These are phyloP conservation scores for Triticum urartu DNA, from an alignment of 176 grass and related monocot genomes.

Conservation along the genomic window DNA sequence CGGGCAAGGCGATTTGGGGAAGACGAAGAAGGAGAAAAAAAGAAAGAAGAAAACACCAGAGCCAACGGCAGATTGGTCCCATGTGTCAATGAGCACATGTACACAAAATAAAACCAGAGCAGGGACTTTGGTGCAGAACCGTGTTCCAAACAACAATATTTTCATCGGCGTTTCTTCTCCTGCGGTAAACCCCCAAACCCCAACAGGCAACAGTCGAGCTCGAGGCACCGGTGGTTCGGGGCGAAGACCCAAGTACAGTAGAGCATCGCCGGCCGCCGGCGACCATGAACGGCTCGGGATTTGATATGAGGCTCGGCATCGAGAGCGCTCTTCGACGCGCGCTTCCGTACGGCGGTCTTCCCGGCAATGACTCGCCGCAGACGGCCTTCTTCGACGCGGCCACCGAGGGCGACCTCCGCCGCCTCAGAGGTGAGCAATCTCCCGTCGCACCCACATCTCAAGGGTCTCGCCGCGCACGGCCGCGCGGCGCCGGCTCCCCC, in stretches of 20 bases:
- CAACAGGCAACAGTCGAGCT: background rate
- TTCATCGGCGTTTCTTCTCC: background rate
- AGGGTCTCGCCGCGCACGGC: background rate
- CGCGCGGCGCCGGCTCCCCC: background rate
- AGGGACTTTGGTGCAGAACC: background rate
- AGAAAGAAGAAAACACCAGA: too few species aligned
- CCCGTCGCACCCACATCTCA: background rate
- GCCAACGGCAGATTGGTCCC: too few species aligned
- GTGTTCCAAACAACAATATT: background rate
- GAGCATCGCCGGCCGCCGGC: background rate
- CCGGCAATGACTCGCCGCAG: background rate
- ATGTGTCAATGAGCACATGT: too few species aligned
- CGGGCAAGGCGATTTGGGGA: too few species aligned
- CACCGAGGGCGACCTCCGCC: constrained; percentile 26
- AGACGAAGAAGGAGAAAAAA: too few species aligned
- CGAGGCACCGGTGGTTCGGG: background rate
- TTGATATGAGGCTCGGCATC: constrained; percentile 18
- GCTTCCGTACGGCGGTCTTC: constrained; percentile 24
- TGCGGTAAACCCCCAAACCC: background rate
- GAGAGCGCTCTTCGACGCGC: background rate
- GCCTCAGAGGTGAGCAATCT: constrained; percentile 25
- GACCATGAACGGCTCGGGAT: constrained; percentile 9
- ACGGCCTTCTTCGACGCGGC: constrained; percentile 38
- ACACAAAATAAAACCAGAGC: too few species aligned
- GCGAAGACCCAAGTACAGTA: constrained; percentile 1